Percentiles rank a stretch among this genome's conserved stretches.
These are phyloP conservation scores for Eucalyptus fibrosa DNA, from an alignment of 345 rosid genomes.

Conservation along the genomic window DNA sequence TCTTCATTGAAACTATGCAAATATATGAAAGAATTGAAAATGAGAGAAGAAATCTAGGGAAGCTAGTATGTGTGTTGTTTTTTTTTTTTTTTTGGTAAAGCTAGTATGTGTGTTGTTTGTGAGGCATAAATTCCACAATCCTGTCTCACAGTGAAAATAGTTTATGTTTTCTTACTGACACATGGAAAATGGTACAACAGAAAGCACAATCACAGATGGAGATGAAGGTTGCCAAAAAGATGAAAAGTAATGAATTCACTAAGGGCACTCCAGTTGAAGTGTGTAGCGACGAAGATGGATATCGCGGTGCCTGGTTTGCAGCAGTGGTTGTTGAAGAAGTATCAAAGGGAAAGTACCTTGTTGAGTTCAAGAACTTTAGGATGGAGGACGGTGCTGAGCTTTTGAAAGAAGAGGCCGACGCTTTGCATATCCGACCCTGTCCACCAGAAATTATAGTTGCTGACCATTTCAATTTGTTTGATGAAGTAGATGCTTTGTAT, in stretches of 20 bases:
- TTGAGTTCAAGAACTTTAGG: slow-evolving; percentile 51
- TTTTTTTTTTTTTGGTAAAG: background rate
- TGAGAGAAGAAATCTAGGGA: background rate
- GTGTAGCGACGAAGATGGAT: slow-evolving; percentile 73
- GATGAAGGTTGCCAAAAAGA: background rate
- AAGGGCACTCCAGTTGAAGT: slow-evolving; percentile 44
- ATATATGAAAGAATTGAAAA: background rate
- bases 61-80: background rate
- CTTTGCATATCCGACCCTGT: slow-evolving; percentile 51
- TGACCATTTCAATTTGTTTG: slow-evolving; percentile 28
- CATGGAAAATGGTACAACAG: slow-evolving; percentile 7
- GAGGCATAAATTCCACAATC: background rate
- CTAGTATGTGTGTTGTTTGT: background rate
- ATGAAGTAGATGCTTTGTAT: slow-evolving; percentile 71
- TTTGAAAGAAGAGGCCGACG: slow-evolving; percentile 45
- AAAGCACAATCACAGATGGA: background rate
- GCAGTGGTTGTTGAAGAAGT: slow-evolving; percentile 39
- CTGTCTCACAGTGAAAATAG: background rate
- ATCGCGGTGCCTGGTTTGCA: slow-evolving; percentile 76
- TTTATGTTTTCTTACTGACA: background rate
- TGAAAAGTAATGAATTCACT: background rate
- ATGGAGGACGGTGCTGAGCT: slow-evolving; percentile 59
- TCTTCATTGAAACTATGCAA: background rate
- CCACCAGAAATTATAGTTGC: slow-evolving; percentile 32
- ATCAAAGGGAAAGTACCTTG: slow-evolving; percentile 33